These are phyloP conservation scores for Orbilia brochopaga DNA, from an alignment of 2,329 filamentous ascomycete species.

Conservation along the genomic window DNA sequence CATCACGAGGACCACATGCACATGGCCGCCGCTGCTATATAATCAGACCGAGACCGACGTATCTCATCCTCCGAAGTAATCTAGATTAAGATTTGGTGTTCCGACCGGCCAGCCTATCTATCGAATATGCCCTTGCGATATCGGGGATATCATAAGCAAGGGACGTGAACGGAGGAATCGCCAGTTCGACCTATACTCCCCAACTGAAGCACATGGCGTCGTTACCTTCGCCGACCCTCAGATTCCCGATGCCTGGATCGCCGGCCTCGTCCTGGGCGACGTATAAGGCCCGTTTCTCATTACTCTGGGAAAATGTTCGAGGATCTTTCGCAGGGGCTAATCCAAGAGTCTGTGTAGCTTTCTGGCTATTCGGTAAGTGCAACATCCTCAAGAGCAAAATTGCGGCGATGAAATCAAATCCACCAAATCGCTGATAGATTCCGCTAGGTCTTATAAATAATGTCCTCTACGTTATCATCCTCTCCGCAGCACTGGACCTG, in stretches of 20 bases:
- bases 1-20: slow-evolving; percentile 17
- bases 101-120: neutral
- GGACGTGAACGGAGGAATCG: neutral
- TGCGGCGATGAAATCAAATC: slow-evolving; percentile 12
- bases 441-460: slow-evolving; percentile 85
- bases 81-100: neutral
- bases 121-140: slow-evolving; percentile 4
- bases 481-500: slow-evolving; percentile 92
- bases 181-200: neutral
- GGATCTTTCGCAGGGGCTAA: slow-evolving; percentile 72
- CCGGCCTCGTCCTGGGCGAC: slow-evolving; percentile 73
- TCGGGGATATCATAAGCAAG: slow-evolving; percentile 2
- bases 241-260: slow-evolving; percentile 65
- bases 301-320: slow-evolving; percentile 58
- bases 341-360: slow-evolving; percentile 75
- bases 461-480: slow-evolving; percentile 95
- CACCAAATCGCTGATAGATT: slow-evolving; percentile 25
- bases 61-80: neutral
- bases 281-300: slow-evolving; percentile 66
- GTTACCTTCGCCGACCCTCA: slow-evolving; percentile 49
- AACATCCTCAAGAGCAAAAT: slow-evolving; percentile 6
- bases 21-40: neutral
- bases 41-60: neutral
- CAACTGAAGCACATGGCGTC: slow-evolving; percentile 6
- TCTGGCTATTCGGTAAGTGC: slow-evolving; percentile 86